Evolutionary conservation across 345 rosid genomes (phyloP).

Genomic region (Eucalyptus fibrosa): DNA sequence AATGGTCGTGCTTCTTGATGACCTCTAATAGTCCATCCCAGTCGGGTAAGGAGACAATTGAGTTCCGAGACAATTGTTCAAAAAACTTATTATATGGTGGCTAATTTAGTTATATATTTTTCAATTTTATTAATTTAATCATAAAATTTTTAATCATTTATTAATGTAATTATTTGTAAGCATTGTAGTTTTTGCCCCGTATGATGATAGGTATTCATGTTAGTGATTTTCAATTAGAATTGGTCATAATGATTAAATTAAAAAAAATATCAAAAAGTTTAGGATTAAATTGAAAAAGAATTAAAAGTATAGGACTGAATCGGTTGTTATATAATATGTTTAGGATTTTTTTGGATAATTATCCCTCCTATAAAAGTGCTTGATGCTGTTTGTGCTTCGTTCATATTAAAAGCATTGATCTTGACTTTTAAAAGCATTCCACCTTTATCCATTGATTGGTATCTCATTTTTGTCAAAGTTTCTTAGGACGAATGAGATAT

Average conservation of each 20-base stretch:
- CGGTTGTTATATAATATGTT: fast-evolving
- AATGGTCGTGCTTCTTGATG: not conserved
- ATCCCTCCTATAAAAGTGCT: not conserved
- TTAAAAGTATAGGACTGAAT: fast-evolving
- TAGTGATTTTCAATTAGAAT: fast-evolving
- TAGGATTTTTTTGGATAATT: not conserved
- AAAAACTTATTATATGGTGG: fast-evolving
- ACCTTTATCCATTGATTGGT: not conserved
- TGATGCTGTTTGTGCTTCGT: not conserved
- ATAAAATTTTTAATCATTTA: fast-evolving
- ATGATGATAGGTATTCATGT: fast-evolving
- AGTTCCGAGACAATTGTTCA: not conserved
- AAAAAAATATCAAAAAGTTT: not conserved
- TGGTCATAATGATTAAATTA: fast-evolving
- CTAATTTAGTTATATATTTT: no score
- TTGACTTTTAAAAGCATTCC: not conserved
- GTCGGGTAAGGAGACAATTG: not conserved
- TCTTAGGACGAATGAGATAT: not conserved
- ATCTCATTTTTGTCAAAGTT: not conserved
- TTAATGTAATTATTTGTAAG: not conserved
- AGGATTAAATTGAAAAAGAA: not conserved
- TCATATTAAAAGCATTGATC: not conserved
- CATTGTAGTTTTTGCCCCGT: fast-evolving
- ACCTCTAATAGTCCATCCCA: not conserved
- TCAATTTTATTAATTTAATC: not conserved